Evolutionary conservation across 73 alveolate species (phyloP), one percentile per base, ranked within the genome.

Genomic region (Diophrys sp.): DNA sequence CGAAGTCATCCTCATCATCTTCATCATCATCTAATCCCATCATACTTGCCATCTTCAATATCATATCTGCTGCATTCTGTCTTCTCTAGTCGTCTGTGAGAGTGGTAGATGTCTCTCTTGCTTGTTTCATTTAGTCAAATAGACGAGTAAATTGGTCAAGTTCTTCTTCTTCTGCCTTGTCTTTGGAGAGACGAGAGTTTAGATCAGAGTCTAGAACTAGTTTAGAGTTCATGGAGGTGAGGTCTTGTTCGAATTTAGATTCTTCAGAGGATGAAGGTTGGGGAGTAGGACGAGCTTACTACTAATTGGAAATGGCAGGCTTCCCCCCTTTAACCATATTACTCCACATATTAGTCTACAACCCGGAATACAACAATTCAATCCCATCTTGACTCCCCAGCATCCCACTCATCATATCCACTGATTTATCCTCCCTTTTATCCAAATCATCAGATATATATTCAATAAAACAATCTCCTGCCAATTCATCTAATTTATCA

Each of bases 1-100:
- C 62, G 11, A 8, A 5, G 8, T 70, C 2, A 24, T 54, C 77
- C 31, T 68, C 79, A 1, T 78, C 87, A 2, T 27, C 56, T 23
- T 79, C 82, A 71, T 79, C 88, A 34, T 71, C 81, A 1, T 33
- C 81, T n/a, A 79, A 54, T 29, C 71, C 75, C 88, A 79, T 79
- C 28, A 68, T 68, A 24, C 29, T 5, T 2, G 74, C 56, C 1
- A 79, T 18, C 76, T 79, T 70, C 55, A 79, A 23, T 69, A 79
- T 79, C 74, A 79, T 33, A 14, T 70, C 81, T 31, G 69, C 88
- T 31, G 88, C 88, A 27, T 79, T 31, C 55, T 79, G 69, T 25
- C 88, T 31, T 28, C 88, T 31, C 53, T 79, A 80, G n/a, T 79
- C 88, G 53, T 79, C 88, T n/a, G 33, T 26, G 30, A 79, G 34